A percentile compares a stretch with the other conserved stretches of the same genome.
phyloP scores from a whole-genome alignment of 2,329 filamentous ascomycete species.

The Huntiella abstrusa region DNA sequence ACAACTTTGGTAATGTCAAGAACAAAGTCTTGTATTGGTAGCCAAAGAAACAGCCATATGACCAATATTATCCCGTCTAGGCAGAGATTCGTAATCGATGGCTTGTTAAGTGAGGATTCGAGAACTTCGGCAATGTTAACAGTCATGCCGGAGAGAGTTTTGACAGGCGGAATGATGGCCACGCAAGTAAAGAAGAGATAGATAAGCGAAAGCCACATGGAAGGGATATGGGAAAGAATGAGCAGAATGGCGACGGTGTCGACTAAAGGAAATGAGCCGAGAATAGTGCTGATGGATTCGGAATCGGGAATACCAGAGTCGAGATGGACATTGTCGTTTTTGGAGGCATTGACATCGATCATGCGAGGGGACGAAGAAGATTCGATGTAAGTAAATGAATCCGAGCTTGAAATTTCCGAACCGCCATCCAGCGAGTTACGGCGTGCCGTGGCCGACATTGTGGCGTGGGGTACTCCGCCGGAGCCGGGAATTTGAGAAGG shows the following conservation, averaged over 20 bases:
- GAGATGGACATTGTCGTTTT: conserved; percentile 48
- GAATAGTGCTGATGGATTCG: conserved; percentile 65
- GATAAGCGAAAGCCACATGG: conserved; percentile 70
- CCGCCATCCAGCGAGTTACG: conserved; percentile 29
- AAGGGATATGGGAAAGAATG: conserved; percentile 80
- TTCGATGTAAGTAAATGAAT: conserved; percentile 17
- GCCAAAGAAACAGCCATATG: conserved; percentile 67
- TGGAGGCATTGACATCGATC: conserved; percentile 52
- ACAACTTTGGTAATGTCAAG: conserved; percentile 84
- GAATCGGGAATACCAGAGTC: conserved; percentile 44
- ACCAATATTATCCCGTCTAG: conserved; percentile 20
- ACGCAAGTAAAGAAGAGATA: conserved; percentile 85
- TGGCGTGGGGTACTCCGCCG: not conserved
- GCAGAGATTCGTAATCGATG: conserved; percentile 43
- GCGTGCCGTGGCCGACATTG: conserved; percentile 5
- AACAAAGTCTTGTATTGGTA: conserved; percentile 69
- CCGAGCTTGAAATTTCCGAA: conserved; percentile 28
- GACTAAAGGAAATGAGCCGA: conserved; percentile 74
- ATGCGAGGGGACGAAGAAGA: conserved; percentile 34
- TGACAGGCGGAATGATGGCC: conserved; percentile 75
- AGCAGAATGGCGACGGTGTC: conserved; percentile 95
- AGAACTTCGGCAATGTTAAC: conserved; percentile 81
- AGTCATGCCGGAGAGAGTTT: conserved; percentile 58
- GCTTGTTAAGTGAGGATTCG: conserved; percentile 68
- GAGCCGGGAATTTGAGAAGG: not conserved